A percentile compares a stretch with the other conserved stretches of the same genome.
These are phyloP conservation scores for Russula dissimulans DNA, from an alignment of 768 basidiomycete genomes.

Conservation along the genomic window DNA sequence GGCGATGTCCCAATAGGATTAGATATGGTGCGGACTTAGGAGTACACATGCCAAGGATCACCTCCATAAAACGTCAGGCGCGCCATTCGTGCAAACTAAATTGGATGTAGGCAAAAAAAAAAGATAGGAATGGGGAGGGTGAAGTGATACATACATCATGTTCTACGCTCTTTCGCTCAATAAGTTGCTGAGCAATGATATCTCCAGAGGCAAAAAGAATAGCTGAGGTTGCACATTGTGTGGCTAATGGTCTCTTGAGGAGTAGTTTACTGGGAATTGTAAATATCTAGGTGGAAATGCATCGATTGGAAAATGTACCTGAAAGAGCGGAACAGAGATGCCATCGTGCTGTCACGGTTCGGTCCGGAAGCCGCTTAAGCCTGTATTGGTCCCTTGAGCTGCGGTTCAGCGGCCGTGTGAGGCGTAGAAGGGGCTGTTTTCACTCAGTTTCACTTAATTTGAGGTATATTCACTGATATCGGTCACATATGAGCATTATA, in stretches of 20 bases:
- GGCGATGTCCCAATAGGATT: not conserved
- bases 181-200: slow-evolving; percentile 75
- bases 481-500: too few relatives aligned
- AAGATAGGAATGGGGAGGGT: not conserved
- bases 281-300: not conserved
- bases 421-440: too few relatives aligned
- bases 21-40: not conserved
- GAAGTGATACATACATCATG: slow-evolving; percentile 54
- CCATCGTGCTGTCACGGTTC: slow-evolving; percentile 22
- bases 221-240: slow-evolving; percentile 56
- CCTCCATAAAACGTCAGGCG: slow-evolving; percentile 70
- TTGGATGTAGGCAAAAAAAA: not conserved
- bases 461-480: too few relatives aligned
- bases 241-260: slow-evolving; percentile 49
- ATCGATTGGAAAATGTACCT: slow-evolving; percentile 23
- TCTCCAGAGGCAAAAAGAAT: slow-evolving; percentile 69
- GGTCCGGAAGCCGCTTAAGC: too few relatives aligned
- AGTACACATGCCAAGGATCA: slow-evolving; percentile 15
- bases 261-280: slow-evolving; percentile 40
- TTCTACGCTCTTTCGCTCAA: slow-evolving; percentile 59
- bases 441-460: too few relatives aligned
- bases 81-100: slow-evolving; percentile 49
- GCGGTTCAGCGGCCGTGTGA: too few relatives aligned
- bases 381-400: too few relatives aligned
- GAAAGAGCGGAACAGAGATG: slow-evolving; percentile 31